Percentiles rank a stretch among this genome's conserved stretches.
phyloP scores from a whole-genome alignment of 164 flowering plant genomes.

The Vitis cinerea region DNA sequence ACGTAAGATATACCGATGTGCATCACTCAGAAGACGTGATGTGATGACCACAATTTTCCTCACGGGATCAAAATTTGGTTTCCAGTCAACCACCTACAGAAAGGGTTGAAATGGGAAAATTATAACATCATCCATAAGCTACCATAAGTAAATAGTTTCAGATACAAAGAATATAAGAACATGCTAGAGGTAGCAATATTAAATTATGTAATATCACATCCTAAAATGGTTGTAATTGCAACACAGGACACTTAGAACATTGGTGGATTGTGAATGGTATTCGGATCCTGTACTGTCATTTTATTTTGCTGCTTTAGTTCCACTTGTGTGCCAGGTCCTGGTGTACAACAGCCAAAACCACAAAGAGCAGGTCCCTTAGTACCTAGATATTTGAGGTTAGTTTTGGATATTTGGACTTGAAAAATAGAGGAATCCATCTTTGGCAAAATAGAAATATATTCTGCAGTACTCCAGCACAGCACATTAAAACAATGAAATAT shows the following conservation, averaged over 20 bases:
- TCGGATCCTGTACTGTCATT: not conserved
- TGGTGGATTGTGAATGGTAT: not conserved
- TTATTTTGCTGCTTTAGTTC: not conserved
- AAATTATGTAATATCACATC: not conserved
- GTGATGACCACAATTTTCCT: constrained; percentile 77
- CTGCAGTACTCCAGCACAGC: no score
- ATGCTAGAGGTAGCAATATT: not conserved
- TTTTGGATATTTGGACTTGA: no score
- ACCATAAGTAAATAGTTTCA: not conserved
- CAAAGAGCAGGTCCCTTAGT: not conserved
- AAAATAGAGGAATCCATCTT: no score
- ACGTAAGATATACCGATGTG: constrained; percentile 87
- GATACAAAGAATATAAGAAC: not conserved
- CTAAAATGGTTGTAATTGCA: not conserved
- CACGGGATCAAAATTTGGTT: constrained; percentile 35
- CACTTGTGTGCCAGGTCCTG: not conserved
- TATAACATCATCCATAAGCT: not conserved
- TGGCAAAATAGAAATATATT: no score
- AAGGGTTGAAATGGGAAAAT: constrained; percentile 5
- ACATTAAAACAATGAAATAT: no score
- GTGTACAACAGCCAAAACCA: not conserved
- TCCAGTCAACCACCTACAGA: constrained; percentile 69
- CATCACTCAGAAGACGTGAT: constrained; percentile 83
- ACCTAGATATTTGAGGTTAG: not conserved
- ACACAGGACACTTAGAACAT: not conserved